These are phyloP conservation scores for Vachellia pachyceras DNA, from an alignment of 306 rosid species.

Conservation along the genomic window DNA sequence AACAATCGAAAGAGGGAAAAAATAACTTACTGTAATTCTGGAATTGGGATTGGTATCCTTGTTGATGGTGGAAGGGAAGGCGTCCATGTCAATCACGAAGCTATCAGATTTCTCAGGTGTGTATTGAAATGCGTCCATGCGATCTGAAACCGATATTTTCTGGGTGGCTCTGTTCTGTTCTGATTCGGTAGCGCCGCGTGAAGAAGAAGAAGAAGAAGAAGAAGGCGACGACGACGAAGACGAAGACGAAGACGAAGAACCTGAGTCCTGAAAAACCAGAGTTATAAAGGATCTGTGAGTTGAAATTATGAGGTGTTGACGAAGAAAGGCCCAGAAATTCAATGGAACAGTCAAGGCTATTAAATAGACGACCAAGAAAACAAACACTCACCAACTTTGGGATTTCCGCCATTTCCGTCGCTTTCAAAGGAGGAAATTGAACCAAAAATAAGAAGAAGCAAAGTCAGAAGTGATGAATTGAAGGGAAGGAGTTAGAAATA, in stretches of 20 bases:
- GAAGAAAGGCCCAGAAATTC: constrained; percentile 6
- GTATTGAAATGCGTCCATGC: constrained; percentile 53
- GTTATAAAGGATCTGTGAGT: neutral
- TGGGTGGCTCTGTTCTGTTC: constrained; percentile 55
- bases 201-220: constrained; percentile 39
- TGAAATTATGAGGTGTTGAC: neutral
- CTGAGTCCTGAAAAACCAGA: constrained; percentile 44
- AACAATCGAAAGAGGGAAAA: neutral
- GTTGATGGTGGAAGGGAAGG: constrained; percentile 55
- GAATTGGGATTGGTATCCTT: constrained; percentile 61
- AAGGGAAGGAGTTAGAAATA: neutral
- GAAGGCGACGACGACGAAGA: no score
- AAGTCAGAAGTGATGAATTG: constrained; percentile 4
- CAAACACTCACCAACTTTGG: constrained; percentile 66
- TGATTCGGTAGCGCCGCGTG: constrained; percentile 40
- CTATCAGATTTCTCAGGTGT: constrained; percentile 61
- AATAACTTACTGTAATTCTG: constrained; percentile 61
- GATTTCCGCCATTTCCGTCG: constrained; percentile 66
- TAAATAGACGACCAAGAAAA: neutral
- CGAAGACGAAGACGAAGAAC: constrained; percentile 32
- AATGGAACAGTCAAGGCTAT: constrained; percentile 39
- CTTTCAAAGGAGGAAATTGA: constrained; percentile 1
- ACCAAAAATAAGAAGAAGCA: neutral
- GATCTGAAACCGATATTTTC: constrained; percentile 70
- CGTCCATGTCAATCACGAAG: constrained; percentile 85